phyloP scores from a whole-genome alignment of 352 stramenopile genomes.

The Globisporangium yorkense region DNA sequence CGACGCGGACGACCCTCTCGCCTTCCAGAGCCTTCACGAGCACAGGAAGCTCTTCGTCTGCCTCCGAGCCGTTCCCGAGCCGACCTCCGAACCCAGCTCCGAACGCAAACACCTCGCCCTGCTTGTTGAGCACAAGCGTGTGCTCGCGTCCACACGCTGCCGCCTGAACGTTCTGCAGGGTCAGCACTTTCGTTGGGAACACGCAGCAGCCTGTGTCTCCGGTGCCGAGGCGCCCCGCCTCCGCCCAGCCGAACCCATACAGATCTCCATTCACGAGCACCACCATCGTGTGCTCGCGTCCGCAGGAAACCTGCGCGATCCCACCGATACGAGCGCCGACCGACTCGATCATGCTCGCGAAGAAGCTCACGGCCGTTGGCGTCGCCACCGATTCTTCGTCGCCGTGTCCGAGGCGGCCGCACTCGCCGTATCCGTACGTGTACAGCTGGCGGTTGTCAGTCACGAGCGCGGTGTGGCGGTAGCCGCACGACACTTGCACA shows the following conservation, averaged over 20 bases:
- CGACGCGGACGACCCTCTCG: constrained; percentile 37
- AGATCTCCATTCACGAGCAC: constrained; percentile 59
- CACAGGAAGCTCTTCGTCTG: constrained; percentile 51
- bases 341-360: constrained; percentile 37
- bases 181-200: constrained; percentile 45
- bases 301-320: constrained; percentile 56
- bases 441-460: constrained; percentile 59
- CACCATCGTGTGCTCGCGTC: constrained; percentile 83
- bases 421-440: constrained; percentile 81
- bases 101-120: constrained; percentile 62
- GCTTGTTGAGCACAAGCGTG: constrained; percentile 49
- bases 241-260: constrained; percentile 81
- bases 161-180: constrained; percentile 35
- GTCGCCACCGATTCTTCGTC: constrained; percentile 39
- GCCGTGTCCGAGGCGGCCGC: constrained; percentile 66
- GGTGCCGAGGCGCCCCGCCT: constrained; percentile 76
- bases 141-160: constrained; percentile 83
- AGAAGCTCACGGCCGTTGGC: constrained; percentile 49
- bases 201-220: constrained; percentile 66
- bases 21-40: constrained; percentile 25
- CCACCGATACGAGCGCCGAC: constrained; percentile 29
- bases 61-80: constrained; percentile 59
- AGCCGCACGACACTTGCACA: constrained; percentile 67
- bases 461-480: constrained; percentile 70
- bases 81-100: constrained; percentile 74